Conservation (phyloP, 1,284 basidiomycete genomes). For the Coniophora puteana region DNA sequence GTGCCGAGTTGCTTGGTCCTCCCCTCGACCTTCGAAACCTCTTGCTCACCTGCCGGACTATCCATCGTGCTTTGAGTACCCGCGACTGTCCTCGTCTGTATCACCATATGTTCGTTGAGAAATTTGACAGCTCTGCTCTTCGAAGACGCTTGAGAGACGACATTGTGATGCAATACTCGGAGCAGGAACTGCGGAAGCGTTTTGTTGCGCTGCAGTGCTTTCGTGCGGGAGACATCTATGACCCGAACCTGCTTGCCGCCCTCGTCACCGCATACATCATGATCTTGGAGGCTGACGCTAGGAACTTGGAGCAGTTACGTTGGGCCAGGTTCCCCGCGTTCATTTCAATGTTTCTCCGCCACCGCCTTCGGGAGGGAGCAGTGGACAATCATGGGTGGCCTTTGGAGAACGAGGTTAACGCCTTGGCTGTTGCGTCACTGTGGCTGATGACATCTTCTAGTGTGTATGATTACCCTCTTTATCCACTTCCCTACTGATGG, state of each 20-base stretch:
- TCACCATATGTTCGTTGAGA: slow-evolving; percentile 32
- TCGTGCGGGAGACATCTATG: slow-evolving; percentile 28
- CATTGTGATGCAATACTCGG: slow-evolving; percentile 21
- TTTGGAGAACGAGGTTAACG: slow-evolving; percentile 37
- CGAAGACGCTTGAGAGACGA: slow-evolving; percentile 29
- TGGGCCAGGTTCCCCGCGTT: slow-evolving; percentile 40
- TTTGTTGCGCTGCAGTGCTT: slow-evolving; percentile 40
- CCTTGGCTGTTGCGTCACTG: slow-evolving; percentile 42
- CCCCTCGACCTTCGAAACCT: slow-evolving; percentile 28
- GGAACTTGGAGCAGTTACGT: slow-evolving; percentile 51
- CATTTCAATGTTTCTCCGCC: slow-evolving; percentile 34
- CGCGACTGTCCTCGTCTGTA: slow-evolving; percentile 30
- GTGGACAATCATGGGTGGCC: slow-evolving; percentile 44
- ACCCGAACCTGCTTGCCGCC: slow-evolving; percentile 37
- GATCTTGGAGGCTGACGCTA: slow-evolving; percentile 53
- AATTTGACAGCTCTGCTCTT: slow-evolving; percentile 39
- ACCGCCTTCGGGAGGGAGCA: slow-evolving; percentile 34
- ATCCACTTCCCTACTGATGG: slow-evolving; percentile 1
- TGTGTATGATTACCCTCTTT: slow-evolving; percentile 18
- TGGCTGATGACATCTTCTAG: slow-evolving; percentile 43
- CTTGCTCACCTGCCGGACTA: slow-evolving; percentile 31
- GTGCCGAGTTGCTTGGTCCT: slow-evolving; percentile 24
- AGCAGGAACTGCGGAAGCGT: slow-evolving; percentile 37
- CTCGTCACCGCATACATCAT: slow-evolving; percentile 59
- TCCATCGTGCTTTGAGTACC: slow-evolving; percentile 21